A percentile compares a stretch with the other conserved stretches of the same genome.
Conservation (phyloP, 2,329 filamentous ascomycete genomes). For the Beauveria brongniartii region DNA sequence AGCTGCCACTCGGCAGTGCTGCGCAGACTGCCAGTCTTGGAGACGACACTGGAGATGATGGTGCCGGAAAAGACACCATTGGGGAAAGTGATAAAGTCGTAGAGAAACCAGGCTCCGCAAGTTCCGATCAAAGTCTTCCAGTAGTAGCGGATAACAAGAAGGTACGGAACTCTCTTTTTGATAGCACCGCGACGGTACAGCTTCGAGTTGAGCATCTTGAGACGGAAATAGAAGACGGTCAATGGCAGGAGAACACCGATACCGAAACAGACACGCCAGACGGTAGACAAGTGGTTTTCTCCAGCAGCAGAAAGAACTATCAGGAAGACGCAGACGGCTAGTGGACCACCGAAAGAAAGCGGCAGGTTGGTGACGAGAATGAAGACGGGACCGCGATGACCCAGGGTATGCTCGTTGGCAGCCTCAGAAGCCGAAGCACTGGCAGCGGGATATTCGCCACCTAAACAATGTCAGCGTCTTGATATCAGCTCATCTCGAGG, state of each 20-base stretch:
- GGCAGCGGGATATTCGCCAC: conserved; percentile 39
- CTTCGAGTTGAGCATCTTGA: conserved; percentile 43
- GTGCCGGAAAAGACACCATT: conserved; percentile 38
- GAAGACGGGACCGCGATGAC: conserved; percentile 32
- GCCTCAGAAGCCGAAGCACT: conserved; percentile 38
- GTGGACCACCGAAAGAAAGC: conserved; percentile 25
- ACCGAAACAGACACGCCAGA: conserved; percentile 42
- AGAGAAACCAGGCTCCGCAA: conserved; percentile 48
- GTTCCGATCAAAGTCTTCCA: conserved; percentile 47
- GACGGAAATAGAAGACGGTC: conserved; percentile 47
- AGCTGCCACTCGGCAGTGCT: conserved; percentile 41
- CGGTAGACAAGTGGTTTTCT: conserved; percentile 27
- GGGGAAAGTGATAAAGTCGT: conserved; percentile 40
- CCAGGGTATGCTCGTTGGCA: conserved; percentile 35
- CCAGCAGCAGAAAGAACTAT: conserved; percentile 34
- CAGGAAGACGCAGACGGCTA: conserved; percentile 36
- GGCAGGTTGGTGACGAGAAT: conserved; percentile 37
- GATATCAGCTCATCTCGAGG: background rate
- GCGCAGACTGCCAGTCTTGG: conserved; percentile 24
- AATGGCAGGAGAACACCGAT: conserved; percentile 42
- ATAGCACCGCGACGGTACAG: conserved; percentile 46
- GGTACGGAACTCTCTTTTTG: conserved; percentile 41
- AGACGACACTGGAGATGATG: conserved; percentile 31
- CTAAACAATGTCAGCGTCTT: background rate
- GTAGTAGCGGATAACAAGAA: conserved; percentile 42